phyloP scores from a whole-genome alignment of 495 filamentous ascomycete genomes.

The Xanthoparmelia taractica region DNA sequence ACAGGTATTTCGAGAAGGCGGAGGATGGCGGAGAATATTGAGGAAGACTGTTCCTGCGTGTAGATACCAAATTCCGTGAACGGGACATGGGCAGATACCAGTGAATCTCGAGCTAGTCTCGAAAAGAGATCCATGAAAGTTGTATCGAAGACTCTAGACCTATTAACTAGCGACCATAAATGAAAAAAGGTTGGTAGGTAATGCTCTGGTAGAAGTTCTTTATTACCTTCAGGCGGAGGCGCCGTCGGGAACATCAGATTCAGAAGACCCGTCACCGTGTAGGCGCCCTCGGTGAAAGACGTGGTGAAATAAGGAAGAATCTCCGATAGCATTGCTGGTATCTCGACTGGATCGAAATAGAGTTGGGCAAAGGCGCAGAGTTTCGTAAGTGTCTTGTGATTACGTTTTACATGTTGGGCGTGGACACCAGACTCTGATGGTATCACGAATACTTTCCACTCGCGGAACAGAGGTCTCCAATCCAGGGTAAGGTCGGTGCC shows the following conservation, averaged over 20 bases:
- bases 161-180: constrained; percentile 86
- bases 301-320: constrained; percentile 92
- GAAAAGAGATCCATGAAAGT: constrained; percentile 86
- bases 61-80: constrained; percentile 88
- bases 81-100: constrained; percentile 63
- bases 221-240: constrained; percentile 62
- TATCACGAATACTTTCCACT: constrained; percentile 80
- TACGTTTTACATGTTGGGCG: constrained; percentile 57
- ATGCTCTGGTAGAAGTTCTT: constrained; percentile 68
- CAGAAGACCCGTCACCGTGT: constrained; percentile 75
- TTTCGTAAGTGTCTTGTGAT: constrained; percentile 69
- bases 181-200: constrained; percentile 91
- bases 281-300: constrained; percentile 81
- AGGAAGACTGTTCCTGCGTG: constrained; percentile 80
- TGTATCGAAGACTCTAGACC: constrained; percentile 80
- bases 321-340: constrained; percentile 85
- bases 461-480: constrained; percentile 87
- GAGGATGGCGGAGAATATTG: constrained; percentile 88
- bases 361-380: constrained; percentile 81
- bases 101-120: constrained; percentile 71
- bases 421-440: constrained; percentile 67
- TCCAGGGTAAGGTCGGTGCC: constrained; percentile 82
- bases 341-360: constrained; percentile 84
- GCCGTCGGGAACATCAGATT: constrained; percentile 82
- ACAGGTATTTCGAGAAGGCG: constrained; percentile 92